Conservation (phyloP, 495 filamentous ascomycete genomes). For the Penicillium subrubescens region DNA sequence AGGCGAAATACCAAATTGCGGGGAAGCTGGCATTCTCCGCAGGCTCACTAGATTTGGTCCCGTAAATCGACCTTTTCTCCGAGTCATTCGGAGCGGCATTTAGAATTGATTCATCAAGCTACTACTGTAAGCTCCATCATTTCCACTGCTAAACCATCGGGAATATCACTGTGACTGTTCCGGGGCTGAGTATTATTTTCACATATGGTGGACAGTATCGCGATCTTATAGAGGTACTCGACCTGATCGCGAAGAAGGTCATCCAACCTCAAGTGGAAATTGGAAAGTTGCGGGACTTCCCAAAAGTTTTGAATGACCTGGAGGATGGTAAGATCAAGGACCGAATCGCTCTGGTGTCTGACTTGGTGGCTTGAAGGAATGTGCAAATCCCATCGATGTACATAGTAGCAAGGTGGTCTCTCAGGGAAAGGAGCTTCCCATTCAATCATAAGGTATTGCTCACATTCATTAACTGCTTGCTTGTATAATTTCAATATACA, state of each 20-base stretch:
- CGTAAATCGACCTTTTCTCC: too few relatives aligned
- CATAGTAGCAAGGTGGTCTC: neutral
- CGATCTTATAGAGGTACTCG: constrained; percentile 23
- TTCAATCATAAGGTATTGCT: neutral
- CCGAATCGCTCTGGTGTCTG: constrained; percentile 19
- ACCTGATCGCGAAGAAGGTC: constrained; percentile 17
- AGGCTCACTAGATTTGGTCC: too few relatives aligned
- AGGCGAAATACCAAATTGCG: too few relatives aligned
- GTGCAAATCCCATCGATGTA: neutral
- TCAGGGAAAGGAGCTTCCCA: neutral
- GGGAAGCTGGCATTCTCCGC: too few relatives aligned
- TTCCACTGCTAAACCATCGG: too few relatives aligned
- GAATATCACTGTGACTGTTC: too few relatives aligned
- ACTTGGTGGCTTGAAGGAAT: neutral
- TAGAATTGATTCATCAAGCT: too few relatives aligned
- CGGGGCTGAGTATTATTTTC: constrained; percentile 27
- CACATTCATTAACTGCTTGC: neutral
- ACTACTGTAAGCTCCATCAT: too few relatives aligned
- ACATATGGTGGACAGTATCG: constrained; percentile 27
- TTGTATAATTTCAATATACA: neutral
- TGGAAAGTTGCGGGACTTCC: constrained; percentile 19
- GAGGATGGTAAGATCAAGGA: constrained; percentile 22
- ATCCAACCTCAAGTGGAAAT: constrained; percentile 22
- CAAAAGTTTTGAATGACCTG: constrained; percentile 20
- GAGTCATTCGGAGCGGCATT: too few relatives aligned